A percentile compares a stretch with the other conserved stretches of the same genome.
Evolutionary conservation across 2,329 filamentous ascomycete species (phyloP).

Genomic region (Alternaria sp.): DNA sequence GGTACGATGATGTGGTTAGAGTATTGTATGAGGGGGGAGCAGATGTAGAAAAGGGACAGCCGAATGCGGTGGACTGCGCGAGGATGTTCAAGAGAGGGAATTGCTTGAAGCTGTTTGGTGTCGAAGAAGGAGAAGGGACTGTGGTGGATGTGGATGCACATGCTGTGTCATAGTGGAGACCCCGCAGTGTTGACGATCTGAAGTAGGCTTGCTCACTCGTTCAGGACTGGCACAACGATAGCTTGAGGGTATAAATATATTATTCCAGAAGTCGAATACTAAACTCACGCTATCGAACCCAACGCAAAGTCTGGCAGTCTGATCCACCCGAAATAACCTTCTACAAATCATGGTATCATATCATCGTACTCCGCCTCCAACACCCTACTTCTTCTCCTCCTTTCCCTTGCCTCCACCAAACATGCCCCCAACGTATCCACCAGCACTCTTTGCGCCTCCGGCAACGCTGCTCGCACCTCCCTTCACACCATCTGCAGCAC

Average conservation of each 20-base stretch:
- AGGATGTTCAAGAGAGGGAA: conserved; percentile 54
- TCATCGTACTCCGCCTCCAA: neutral
- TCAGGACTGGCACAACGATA: neutral
- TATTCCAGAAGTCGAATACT: neutral
- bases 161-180: neutral
- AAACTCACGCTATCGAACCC: neutral
- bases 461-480: conserved; percentile 28
- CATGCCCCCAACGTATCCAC: conserved; percentile 31
- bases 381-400: conserved; percentile 23
- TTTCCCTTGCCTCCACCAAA: conserved; percentile 27
- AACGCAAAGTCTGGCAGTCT: neutral
- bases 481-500: conserved; percentile 43
- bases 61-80: conserved; percentile 55
- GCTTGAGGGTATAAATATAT: neutral
- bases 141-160: conserved; percentile 6
- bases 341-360: conserved; percentile 3
- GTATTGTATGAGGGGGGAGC: conserved; percentile 54
- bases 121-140: conserved; percentile 21
- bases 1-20: conserved; percentile 68
- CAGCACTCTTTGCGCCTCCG: conserved; percentile 35
- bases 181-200: neutral
- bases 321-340: neutral
- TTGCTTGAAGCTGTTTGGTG: conserved; percentile 39
- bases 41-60: conserved; percentile 50
- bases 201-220: neutral